Conservation (phyloP, 345 rosid species). For the Eutrema japonicum region DNA sequence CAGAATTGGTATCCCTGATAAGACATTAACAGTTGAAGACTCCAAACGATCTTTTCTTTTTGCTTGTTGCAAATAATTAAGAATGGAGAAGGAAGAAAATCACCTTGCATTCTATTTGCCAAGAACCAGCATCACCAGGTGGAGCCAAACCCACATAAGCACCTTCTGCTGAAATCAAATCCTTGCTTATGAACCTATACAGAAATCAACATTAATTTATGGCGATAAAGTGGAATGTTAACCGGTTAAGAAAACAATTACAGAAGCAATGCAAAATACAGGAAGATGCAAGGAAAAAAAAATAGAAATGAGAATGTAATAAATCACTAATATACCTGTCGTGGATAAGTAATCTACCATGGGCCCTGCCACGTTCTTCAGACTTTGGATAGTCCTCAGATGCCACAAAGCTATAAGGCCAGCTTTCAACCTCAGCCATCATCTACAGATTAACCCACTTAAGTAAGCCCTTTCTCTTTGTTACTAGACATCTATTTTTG, state of each 20-base stretch:
- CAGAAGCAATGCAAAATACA: constrained; percentile 9
- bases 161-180: constrained; percentile 51
- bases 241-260: background rate
- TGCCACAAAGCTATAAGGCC: constrained; percentile 94
- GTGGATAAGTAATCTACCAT: constrained; percentile 67
- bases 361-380: constrained; percentile 67
- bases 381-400: constrained; percentile 77
- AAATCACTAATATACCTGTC: constrained; percentile 55
- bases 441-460: constrained; percentile 50
- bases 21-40: constrained; percentile 17
- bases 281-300: background rate
- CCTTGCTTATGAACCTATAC: constrained; percentile 57
- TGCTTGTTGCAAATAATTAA: background rate
- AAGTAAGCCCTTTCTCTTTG: constrained; percentile 27
- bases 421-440: constrained; percentile 76
- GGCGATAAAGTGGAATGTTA: constrained; percentile 6
- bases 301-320: background rate
- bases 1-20: constrained; percentile 88
- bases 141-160: constrained; percentile 83
- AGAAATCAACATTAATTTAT: constrained; percentile 11
- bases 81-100: constrained; percentile 28
- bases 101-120: constrained; percentile 91
- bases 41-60: background rate
- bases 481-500: background rate
- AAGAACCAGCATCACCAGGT: constrained; percentile 77